Evolutionary conservation across 1,139 yeast species (phyloP).

Genomic region (Geotrichum citri-aurantii): DNA sequence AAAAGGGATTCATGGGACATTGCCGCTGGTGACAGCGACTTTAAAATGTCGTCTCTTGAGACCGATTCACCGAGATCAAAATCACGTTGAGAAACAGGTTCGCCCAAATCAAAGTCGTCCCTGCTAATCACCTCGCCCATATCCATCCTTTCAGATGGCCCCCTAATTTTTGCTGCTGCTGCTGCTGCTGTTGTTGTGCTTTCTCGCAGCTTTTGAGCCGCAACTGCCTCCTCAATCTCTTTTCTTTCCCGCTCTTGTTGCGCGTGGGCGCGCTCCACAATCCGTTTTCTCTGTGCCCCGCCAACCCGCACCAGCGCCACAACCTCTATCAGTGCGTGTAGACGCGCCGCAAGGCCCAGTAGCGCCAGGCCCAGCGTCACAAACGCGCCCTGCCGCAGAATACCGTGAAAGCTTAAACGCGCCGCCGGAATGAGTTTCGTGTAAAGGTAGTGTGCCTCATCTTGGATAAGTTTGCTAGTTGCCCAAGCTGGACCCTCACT

Average conservation of each 20-base stretch:
- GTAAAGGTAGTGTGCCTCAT: conserved; percentile 9
- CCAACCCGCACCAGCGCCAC: conserved; percentile 5
- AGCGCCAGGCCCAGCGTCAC: conserved; percentile 12
- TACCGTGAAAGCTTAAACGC: conserved; percentile 12
- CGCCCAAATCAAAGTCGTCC: background rate
- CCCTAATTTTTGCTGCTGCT: too few species aligned
- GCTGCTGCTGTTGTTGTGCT: too few species aligned
- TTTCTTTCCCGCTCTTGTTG: background rate
- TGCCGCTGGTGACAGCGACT: background rate
- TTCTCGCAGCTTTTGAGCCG: background rate
- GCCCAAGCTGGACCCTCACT: conserved; percentile 6
- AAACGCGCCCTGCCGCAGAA: conserved; percentile 16
- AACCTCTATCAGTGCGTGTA: conserved; percentile 5
- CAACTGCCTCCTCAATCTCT: background rate
- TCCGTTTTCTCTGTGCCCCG: background rate
- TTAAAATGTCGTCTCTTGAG: background rate
- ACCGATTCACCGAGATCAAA: background rate
- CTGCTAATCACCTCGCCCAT: too few species aligned
- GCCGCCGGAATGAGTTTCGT: conserved; percentile 12
- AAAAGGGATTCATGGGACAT: background rate
- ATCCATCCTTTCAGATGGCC: too few species aligned
- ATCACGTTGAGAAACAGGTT: background rate
- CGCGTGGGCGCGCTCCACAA: background rate
- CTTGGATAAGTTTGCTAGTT: conserved; percentile 4
- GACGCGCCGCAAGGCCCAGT: conserved; percentile 8